These are phyloP conservation scores for Ophiostoma sp. DNA, from an alignment of 2,329 filamentous ascomycete species.

Conservation along the genomic window DNA sequence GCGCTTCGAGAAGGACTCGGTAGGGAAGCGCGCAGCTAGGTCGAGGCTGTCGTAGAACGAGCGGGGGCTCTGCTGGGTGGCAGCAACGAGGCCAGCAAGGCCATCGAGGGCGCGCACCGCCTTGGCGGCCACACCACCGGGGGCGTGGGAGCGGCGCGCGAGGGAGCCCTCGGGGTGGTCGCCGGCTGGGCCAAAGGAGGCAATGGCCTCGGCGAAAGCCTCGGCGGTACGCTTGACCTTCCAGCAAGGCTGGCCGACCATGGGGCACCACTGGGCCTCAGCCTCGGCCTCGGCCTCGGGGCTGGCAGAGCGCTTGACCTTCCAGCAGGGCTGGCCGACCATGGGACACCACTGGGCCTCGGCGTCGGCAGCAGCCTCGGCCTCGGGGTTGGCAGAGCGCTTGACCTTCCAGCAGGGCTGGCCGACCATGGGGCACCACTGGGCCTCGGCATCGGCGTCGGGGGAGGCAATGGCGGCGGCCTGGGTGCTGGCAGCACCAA, in stretches of 20 bases:
- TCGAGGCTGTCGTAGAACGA: slow-evolving; percentile 26
- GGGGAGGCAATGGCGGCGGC: slow-evolving; percentile 25
- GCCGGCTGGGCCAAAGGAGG: slow-evolving; percentile 33
- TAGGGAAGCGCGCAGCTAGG: slow-evolving; percentile 25
- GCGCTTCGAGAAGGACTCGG: slow-evolving; percentile 18
- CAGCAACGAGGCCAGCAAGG: slow-evolving; percentile 27
- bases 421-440: slow-evolving; percentile 36
- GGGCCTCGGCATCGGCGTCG: slow-evolving; percentile 17
- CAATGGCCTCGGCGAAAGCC: slow-evolving; percentile 23
- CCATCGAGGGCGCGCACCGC: slow-evolving; percentile 26
- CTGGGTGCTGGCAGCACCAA: slow-evolving; percentile 22
- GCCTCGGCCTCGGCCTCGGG: slow-evolving; percentile 5
- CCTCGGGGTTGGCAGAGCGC: slow-evolving; percentile 30
- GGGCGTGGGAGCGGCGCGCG: slow-evolving; percentile 24
- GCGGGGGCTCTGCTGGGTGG: slow-evolving; percentile 26
- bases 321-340: slow-evolving; percentile 37
- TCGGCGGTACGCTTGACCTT: slow-evolving; percentile 30
- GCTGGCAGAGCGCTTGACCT: slow-evolving; percentile 16
- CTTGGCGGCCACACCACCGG: slow-evolving; percentile 24
- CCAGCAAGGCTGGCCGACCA: slow-evolving; percentile 38
- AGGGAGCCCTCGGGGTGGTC: slow-evolving; percentile 35
- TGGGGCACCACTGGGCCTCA: slow-evolving; percentile 29
- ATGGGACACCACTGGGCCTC: slow-evolving; percentile 33
- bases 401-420: slow-evolving; percentile 34
- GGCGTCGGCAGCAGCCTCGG: slow-evolving; percentile 17